phyloP scores from a whole-genome alignment of 176 grass and related monocot species.

The Zoysia pacifica region DNA sequence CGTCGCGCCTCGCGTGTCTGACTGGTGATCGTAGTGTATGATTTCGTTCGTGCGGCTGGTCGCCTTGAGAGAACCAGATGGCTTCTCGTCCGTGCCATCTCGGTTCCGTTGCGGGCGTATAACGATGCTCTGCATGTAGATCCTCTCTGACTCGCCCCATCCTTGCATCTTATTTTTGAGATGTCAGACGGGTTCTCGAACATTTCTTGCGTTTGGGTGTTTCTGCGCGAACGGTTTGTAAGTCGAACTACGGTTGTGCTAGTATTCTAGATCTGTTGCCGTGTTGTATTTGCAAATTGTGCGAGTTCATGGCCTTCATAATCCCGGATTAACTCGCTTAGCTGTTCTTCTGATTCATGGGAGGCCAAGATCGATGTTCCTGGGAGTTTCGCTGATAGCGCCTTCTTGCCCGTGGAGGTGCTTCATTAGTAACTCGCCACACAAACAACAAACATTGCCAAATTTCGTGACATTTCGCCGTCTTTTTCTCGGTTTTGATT shows the following conservation, averaged over 20 bases:
- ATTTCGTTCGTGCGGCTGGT: background rate
- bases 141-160: slow-evolving; percentile 3
- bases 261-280: background rate
- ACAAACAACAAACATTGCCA: slow-evolving; percentile 16
- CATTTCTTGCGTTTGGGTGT: background rate
- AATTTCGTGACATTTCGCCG: too few relatives aligned
- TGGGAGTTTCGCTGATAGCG: slow-evolving; percentile 73
- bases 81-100: slow-evolving; percentile 15
- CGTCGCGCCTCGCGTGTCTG: too few relatives aligned
- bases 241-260: too few relatives aligned
- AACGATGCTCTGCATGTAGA: background rate
- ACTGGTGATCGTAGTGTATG: too few relatives aligned
- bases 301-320: slow-evolving; percentile 48
- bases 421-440: slow-evolving; percentile 71
- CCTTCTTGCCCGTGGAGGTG: slow-evolving; percentile 41
- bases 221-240: background rate
- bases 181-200: slow-evolving; percentile 40
- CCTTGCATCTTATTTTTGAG: background rate
- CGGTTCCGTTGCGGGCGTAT: slow-evolving; percentile 62
- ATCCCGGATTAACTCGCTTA: slow-evolving; percentile 61
- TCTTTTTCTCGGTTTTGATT: too few relatives aligned
- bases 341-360: slow-evolving; percentile 78
- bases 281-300: background rate
- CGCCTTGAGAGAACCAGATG: slow-evolving; percentile 56
- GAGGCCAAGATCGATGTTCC: slow-evolving; percentile 49